Evolutionary conservation across 305 asterid species (phyloP).

Genomic region (Fraxinus platypoda): DNA sequence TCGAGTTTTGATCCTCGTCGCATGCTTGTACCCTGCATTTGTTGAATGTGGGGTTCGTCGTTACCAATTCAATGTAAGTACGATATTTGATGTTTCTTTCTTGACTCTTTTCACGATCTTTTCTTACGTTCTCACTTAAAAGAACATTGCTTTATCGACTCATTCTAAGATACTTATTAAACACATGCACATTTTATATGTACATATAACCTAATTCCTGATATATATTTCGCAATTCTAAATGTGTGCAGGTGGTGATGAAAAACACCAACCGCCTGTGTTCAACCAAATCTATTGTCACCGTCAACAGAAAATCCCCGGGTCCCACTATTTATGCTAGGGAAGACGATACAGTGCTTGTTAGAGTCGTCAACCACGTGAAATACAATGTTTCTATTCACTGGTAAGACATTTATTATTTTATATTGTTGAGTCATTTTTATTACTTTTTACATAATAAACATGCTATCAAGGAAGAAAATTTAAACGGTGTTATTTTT

Average conservation of each 20-base stretch:
- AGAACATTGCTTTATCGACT: neutral
- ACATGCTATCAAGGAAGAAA: neutral
- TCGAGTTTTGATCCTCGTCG: constrained; percentile 15
- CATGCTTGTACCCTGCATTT: constrained; percentile 9
- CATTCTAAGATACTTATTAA: neutral
- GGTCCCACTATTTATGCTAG: constrained; percentile 93
- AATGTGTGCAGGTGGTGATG: constrained; percentile 60
- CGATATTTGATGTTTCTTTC: neutral
- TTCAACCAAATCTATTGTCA: constrained; percentile 69
- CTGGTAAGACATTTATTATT: constrained; percentile 44
- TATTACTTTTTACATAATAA: neutral
- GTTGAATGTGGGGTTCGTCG: constrained; percentile 14
- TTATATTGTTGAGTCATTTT: neutral
- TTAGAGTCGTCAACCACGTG: constrained; percentile 77
- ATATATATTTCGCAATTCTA: neutral
- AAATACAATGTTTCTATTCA: constrained; percentile 83
- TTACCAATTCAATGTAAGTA: constrained; percentile 16
- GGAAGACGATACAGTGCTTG: constrained; percentile 75
- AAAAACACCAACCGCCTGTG: constrained; percentile 66
- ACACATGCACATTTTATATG: neutral
- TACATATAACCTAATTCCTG: no score
- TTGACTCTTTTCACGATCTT: neutral
- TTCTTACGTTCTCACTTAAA: neutral
- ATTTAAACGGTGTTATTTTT: neutral
- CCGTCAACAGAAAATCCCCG: constrained; percentile 80